Base-by-base conservation (phyloP, 2,329 filamentous ascomycete species). In the Clarireedia monteithiana region DNA sequence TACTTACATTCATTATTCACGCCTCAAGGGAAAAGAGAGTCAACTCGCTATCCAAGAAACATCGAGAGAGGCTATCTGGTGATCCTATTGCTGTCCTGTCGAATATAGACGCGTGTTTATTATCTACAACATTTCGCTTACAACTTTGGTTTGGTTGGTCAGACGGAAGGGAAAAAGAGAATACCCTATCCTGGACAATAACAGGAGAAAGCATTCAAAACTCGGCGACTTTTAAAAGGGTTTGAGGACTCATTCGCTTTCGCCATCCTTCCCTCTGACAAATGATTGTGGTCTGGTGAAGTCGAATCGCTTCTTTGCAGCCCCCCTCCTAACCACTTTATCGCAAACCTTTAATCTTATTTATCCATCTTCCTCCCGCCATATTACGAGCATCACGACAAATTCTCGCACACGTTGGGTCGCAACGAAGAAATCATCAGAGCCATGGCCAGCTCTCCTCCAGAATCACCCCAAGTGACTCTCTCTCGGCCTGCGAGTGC, bases 401-500 rank as follows among this genome's bases (percentile, higher is more conserved):
- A 34, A 14, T 34, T 12, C 30, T 34, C 30, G 5, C 10, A 34
- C 30, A 12, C 30, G 30, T 66, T 67, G 67, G 64, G 67, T 65
- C 63, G 66, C 63, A 65, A 68, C 63, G 48, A 67, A 60, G 52
- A 54, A 56, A 58, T 40, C 23, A n/a, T 52, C 36, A 61, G 62
- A 68, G 68, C 65, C 50, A 88, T 88, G 84, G 81, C 83, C 67
- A 78, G 77, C 71, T 88, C 86, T 71, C 86, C 85, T 72, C 86
- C 86, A 69, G 78, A 75, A 59, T 90, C 86, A 69, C 86, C 79
- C 47, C 78, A 68, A 73, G 73, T 60, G 64, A 53, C 73, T 59
- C 75, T 80, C 62, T 81, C 83, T 71, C 82, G 90, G 71, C 90
- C 91, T 53, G 77, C 89, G 78, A 95, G 89, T 75, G 85, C 83